Conservation (phyloP, 169 alveolate species). For the Fabrea salina region DNA sequence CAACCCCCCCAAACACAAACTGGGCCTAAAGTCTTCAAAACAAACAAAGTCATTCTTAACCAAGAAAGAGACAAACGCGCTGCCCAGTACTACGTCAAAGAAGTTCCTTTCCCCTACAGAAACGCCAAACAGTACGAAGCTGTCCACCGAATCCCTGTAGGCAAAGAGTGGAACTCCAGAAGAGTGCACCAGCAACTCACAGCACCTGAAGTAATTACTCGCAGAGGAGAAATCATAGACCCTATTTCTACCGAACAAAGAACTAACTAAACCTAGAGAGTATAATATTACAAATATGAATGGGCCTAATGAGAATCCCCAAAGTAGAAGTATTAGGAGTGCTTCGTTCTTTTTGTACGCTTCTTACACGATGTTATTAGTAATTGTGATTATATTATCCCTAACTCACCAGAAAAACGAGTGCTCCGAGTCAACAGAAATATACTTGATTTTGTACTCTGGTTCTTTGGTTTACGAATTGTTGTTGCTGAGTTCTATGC, state of each 20-base stretch:
- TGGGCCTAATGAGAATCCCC: no score
- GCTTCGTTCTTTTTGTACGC: no score
- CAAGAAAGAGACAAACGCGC: slow-evolving; percentile 61
- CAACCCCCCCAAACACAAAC: neutral
- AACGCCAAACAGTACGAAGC: slow-evolving; percentile 48
- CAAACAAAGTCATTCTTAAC: slow-evolving; percentile 46
- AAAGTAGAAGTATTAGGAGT: no score
- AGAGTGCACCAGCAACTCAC: neutral
- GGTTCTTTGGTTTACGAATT: no score
- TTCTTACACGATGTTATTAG: no score
- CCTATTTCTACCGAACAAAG: neutral
- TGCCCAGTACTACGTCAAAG: slow-evolving; percentile 43
- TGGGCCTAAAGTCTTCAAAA: slow-evolving; percentile 31
- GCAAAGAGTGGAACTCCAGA: slow-evolving; percentile 47
- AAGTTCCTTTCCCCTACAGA: slow-evolving; percentile 59
- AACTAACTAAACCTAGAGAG: neutral
- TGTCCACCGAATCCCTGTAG: slow-evolving; percentile 51
- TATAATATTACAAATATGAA: no score
- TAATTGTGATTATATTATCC: no score
- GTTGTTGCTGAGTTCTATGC: no score
- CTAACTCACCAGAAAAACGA: no score
- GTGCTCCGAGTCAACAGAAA: no score
- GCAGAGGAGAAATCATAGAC: slow-evolving; percentile 21
- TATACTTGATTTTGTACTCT: no score
- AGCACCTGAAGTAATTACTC: slow-evolving; percentile 22